Evolutionary conservation across 2,329 filamentous ascomycete species (phyloP), one percentile per base, ranked within the genome.

Genomic region (Hypomyces rosellus): DNA sequence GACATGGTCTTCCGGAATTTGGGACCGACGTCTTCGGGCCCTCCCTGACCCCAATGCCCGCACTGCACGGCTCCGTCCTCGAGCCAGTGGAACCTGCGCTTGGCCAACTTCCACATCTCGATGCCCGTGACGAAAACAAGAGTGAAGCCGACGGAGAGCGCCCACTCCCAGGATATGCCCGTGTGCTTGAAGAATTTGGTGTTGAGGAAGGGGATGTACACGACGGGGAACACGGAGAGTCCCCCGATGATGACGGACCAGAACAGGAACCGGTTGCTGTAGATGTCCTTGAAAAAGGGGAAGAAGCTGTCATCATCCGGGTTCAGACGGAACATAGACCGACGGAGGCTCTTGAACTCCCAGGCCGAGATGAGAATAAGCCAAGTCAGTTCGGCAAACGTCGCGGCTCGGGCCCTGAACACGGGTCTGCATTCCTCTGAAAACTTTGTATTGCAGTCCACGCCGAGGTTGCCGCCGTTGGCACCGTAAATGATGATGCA

Each of bases 121-220:
- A 89, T 76, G 22, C 84, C 83, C 0, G 74, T 65, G 43, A 90
- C 76, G 61, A 85, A 90, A 4, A 88, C 62, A 12, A 84, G 55
- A 0, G 83, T 77, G 51, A 80, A 81, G 16, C 82, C 77, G 33
- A 88, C 72, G 0, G 85, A 79, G 5, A 90, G 71, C 1, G 76
- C 80, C 86, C 85, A 90, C 63, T 89, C 86, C 87, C 86, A 90
- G 15, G 72, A 76, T 58, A 90, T 89, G 15, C 74, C 76, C 7
- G 70, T 76, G 69, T 89, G 86, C 69, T 86, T 85, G 74, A 89
- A 88, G 36, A 89, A 85, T 25, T 76, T 75, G 14, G 72, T 77
- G 69, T 87, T 89, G 56, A 90, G 72, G 48, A 75, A 76, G 0
- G 86, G 86, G 45, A 90, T 87, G 64, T 90, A 88, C n/a, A 86